Conservation (phyloP, 2,329 filamentous ascomycete genomes). For the Aspergillus ochraceus region DNA sequence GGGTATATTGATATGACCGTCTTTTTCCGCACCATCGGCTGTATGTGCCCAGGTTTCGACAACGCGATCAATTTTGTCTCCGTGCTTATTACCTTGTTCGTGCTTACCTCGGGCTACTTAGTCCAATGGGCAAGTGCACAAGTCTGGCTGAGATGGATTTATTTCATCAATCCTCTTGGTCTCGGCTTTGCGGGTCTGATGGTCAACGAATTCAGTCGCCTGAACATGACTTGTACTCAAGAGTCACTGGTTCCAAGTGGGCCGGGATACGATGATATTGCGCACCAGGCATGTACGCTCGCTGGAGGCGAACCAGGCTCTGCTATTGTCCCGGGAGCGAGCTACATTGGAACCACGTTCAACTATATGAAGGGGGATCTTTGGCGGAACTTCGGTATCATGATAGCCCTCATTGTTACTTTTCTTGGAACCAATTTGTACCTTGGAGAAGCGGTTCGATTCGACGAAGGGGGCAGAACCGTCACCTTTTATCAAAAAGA, state of each 20-base stretch:
- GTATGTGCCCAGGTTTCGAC: conserved; percentile 76
- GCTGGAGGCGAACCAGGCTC: conserved; percentile 69
- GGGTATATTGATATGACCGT: conserved; percentile 73
- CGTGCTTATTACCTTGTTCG: conserved; percentile 76
- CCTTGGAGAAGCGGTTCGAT: conserved; percentile 41
- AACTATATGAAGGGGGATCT: conserved; percentile 66
- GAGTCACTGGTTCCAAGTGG: conserved; percentile 72
- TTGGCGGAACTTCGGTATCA: conserved; percentile 61
- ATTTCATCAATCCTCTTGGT: conserved; percentile 73
- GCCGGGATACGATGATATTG: conserved; percentile 66
- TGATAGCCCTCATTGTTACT: conserved; percentile 35
- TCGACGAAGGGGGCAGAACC: conserved; percentile 43
- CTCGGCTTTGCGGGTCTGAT: conserved; percentile 76
- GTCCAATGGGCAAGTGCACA: conserved; percentile 76
- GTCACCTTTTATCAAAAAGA: conserved; percentile 44
- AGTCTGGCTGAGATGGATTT: conserved; percentile 78
- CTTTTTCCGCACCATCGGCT: conserved; percentile 75
- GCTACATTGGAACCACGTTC: conserved; percentile 70
- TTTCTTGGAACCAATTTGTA: conserved; percentile 40
- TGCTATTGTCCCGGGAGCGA: conserved; percentile 61
- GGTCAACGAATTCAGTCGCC: conserved; percentile 78
- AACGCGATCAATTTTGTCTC: conserved; percentile 82
- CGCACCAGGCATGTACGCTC: conserved; percentile 79
- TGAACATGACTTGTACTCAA: conserved; percentile 67
- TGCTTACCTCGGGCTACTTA: conserved; percentile 78